Base-by-base conservation (phyloP, 2,329 filamentous ascomycete genomes). In the Aspergillus japonicus region DNA sequence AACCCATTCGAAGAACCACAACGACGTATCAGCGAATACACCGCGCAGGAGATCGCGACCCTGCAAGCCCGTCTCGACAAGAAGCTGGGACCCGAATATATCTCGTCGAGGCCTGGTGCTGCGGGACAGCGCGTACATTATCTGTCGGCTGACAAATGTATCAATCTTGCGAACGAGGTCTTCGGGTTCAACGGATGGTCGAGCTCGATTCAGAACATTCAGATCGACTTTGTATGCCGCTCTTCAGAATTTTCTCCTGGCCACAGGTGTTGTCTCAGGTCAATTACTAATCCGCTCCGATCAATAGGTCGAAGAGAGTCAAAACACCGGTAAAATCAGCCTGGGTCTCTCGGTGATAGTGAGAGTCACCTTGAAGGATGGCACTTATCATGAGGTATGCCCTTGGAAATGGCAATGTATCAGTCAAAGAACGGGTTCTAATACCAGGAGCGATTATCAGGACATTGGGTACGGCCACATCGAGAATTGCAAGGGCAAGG, bases 111-210 rank as follows among this genome's bases (percentile, higher is more conserved):
- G 70, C 82, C 89, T 14, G 95, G 95, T 2, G 89, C 92, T 12
- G 89, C 88, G 10, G 93, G 93, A 53, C 86, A 89, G 64, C 94
- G 90, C 73, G 90, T 99, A 19, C 92, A 96, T 74, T 99, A 99
- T 77, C 83, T 99, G 54, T 87, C 92, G n/a, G 93, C 92, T 1
- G 94, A 98, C 72, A 99, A 99, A 79, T 93, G 90, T 72, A 99
- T 99, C 74, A 90, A 91, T 59, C 88, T 97, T 55, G 93, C 93
- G 56, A 97, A 97, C 70, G 91, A 97, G 74, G 88, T 97, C 1
- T 96, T 97, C 78, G 93, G 93, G 10, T 97, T 97, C 81, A 96
- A 97, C 77, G 93, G 93, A 69, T 99, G 95, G 95, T 96, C 91
- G 10, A 96, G 91, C 58, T 89, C 90, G n/a, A 95, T 99, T 61